Evolutionary conservation across 2,329 filamentous ascomycete species (phyloP), one percentile per base, ranked within the genome.

Genomic region (Verticillium longisporum): DNA sequence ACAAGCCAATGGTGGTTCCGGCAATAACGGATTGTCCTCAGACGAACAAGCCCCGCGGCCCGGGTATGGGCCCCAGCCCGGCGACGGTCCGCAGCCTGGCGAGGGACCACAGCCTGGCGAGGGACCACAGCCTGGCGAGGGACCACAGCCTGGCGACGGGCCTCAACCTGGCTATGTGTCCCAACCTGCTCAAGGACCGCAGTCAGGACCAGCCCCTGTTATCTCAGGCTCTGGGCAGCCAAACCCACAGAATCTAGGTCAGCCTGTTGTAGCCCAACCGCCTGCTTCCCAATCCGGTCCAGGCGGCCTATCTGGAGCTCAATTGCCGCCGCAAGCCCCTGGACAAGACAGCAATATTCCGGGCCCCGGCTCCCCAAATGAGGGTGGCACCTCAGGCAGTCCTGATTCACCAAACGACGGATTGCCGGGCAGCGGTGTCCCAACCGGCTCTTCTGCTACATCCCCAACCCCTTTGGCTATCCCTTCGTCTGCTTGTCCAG

Each of bases 401-500:
- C 45, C 45, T 7, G 18, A 7, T 9, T 50, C 45, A 50, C 18
- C 18, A 2, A 11, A 4, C n/a, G 10, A 50, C 21, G 45, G 45
- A 9, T 26, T 18, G 4, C 45, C n/a, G 21, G 18, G 18, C n/a
- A 50, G 11, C 18, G 9, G 6, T 50, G 45, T 3, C 9, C 45
- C 7, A 50, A 26, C 26, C 26, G n/a, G 45, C 4, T 6, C 7
- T 18, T 21, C 45, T 7, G 15, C n/a, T 6, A 10, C 11, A n/a
- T 13, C 55, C 55, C 6, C 14, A 33, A 14, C 21, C 9, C 55
- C 26, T 2, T 37, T 56, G 34, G 9, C 26, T 13, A 33, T 26
- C 37, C 50, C 14, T 18, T 60, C 15, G 26, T 59, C 10, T 67
- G 65, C 55, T 61, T 64, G 26, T 21, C n/a, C 45, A 50, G 59